Conservation (phyloP, 2,329 filamentous ascomycete genomes). For the Parastagonospora avenae region DNA sequence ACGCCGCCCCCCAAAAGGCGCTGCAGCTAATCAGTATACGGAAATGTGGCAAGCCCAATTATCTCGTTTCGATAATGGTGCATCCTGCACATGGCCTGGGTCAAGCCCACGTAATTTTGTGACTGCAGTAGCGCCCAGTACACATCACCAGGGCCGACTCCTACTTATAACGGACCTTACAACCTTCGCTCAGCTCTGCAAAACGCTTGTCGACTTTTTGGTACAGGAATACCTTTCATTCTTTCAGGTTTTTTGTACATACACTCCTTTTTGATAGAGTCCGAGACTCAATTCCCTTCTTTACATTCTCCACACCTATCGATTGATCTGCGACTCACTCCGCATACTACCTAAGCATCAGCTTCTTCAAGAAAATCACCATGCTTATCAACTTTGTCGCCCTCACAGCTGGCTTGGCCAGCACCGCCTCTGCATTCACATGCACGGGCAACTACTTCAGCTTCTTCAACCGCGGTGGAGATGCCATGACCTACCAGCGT, state of each 20-base stretch:
- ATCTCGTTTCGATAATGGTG: slow-evolving; percentile 15
- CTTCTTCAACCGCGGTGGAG: slow-evolving; percentile 44
- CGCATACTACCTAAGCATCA: not conserved
- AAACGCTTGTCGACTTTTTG: slow-evolving; percentile 13
- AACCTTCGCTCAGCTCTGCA: slow-evolving; percentile 14
- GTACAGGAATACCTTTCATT: slow-evolving; percentile 45
- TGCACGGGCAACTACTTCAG: slow-evolving; percentile 47
- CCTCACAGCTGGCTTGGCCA: slow-evolving; percentile 36
- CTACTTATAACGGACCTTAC: slow-evolving; percentile 10
- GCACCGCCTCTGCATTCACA: slow-evolving; percentile 39
- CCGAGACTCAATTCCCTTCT: slow-evolving; percentile 41
- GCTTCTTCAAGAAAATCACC: slow-evolving; percentile 16
- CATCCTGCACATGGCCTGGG: slow-evolving; percentile 12
- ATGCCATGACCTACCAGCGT: slow-evolving; percentile 42
- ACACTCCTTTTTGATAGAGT: slow-evolving; percentile 39
- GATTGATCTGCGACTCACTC: slow-evolving; percentile 6
- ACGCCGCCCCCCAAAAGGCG: slow-evolving; percentile 10
- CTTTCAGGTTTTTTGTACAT: slow-evolving; percentile 15
- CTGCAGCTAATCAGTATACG: slow-evolving; percentile 19
- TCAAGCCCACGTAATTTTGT: slow-evolving; percentile 16
- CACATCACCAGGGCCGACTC: slow-evolving; percentile 26
- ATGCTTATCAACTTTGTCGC: slow-evolving; percentile 37
- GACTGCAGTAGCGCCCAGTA: slow-evolving; percentile 11
- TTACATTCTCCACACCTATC: not conserved
- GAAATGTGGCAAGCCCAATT: slow-evolving; percentile 14